A percentile compares a stretch with the other conserved stretches of the same genome.
Conservation (phyloP, 2,329 filamentous ascomycete genomes). For the Fragosphaeria purpurea region DNA sequence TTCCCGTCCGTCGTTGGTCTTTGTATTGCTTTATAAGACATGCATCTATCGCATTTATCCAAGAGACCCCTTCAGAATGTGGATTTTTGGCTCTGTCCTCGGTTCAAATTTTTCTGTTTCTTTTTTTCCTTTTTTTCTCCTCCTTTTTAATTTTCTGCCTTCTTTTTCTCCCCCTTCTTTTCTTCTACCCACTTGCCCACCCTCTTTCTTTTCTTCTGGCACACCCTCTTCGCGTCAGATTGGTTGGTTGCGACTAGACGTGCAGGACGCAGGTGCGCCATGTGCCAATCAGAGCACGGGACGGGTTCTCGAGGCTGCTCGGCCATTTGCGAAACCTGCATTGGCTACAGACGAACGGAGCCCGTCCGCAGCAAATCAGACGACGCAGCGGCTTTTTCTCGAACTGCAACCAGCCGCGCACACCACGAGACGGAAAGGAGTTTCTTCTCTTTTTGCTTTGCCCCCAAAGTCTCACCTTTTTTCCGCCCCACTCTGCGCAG, state of each 20-base stretch:
- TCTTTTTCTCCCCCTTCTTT: neutral
- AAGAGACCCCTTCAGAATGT: no score
- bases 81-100: neutral
- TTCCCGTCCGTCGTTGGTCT: slow-evolving; percentile 2
- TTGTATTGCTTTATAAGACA: no score
- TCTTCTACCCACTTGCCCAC: neutral
- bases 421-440: no score
- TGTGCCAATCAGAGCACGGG: slow-evolving; percentile 7
- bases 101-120: neutral
- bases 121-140: neutral
- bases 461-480: no score
- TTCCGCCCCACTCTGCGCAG: no score
- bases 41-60: no score
- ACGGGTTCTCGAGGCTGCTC: slow-evolving; percentile 8
- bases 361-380: no score
- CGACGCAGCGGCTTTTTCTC: no score
- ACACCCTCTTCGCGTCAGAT: slow-evolving; percentile 6
- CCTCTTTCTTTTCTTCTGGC: neutral
- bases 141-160: neutral
- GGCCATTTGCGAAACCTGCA: slow-evolving; percentile 9
- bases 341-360: neutral
- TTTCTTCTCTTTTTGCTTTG: no score
- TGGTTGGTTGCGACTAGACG: slow-evolving; percentile 7
- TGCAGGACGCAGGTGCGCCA: slow-evolving; percentile 6
- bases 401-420: no score